Conservation (phyloP, 441 rosid species). For the Viola pubescens region DNA sequence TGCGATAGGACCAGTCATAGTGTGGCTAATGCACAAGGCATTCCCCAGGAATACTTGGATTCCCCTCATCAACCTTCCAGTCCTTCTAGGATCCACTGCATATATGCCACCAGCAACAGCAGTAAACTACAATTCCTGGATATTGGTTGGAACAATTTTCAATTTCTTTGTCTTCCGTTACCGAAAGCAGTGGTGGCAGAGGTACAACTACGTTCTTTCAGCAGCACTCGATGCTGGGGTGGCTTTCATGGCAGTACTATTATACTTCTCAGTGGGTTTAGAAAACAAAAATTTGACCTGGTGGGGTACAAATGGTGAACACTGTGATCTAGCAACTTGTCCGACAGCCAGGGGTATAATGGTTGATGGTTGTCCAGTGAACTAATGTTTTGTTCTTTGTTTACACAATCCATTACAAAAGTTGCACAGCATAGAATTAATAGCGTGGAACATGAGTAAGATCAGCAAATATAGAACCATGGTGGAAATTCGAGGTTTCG, state of each 20-base stretch:
- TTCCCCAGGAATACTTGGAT: constrained; percentile 75
- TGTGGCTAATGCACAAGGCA: constrained; percentile 60
- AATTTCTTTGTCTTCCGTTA: constrained; percentile 65
- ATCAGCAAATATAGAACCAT: too few relatives aligned
- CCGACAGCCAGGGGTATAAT: constrained; percentile 64
- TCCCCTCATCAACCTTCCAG: constrained; percentile 71
- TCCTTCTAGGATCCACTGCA: constrained; percentile 68
- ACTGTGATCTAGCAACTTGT: constrained; percentile 67
- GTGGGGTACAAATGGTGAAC: constrained; percentile 79
- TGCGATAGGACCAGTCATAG: constrained; percentile 59
- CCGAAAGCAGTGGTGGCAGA: constrained; percentile 72
- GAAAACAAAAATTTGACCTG: constrained; percentile 42
- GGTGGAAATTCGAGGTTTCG: background rate
- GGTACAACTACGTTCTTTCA: constrained; percentile 78
- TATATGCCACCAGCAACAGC: constrained; percentile 83
- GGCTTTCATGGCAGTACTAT: constrained; percentile 70
- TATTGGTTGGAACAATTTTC: constrained; percentile 71
- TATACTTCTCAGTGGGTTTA: constrained; percentile 54
- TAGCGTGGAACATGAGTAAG: background rate
- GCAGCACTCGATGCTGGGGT: constrained; percentile 84
- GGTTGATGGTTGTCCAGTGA: constrained; percentile 56
- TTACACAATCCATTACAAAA: background rate
- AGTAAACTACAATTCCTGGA: constrained; percentile 70
- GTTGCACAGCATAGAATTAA: background rate
- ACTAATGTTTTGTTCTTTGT: constrained; percentile 12